These are phyloP conservation scores for Penicillium sp. DNA, from an alignment of 2,329 filamentous ascomycete genomes.

Conservation along the genomic window DNA sequence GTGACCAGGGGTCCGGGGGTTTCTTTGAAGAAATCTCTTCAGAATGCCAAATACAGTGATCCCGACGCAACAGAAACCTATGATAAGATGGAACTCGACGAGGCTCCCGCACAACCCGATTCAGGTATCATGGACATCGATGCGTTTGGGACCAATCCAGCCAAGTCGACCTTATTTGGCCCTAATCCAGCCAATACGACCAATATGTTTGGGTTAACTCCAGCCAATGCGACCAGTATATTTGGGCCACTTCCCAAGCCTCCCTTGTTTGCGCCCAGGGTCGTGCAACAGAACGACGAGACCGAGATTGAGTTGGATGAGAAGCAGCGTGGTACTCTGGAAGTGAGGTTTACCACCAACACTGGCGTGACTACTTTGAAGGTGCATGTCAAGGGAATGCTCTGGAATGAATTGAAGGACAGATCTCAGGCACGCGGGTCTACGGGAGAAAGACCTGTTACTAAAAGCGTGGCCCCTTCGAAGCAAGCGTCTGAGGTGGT, in stretches of 20 bases:
- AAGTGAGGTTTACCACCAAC: background rate
- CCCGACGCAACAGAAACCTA: too few relatives aligned
- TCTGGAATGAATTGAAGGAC: slow-evolving; percentile 8
- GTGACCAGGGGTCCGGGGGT: background rate
- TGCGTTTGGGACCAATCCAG: too few relatives aligned
- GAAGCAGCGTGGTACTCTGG: background rate
- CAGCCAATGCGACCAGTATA: background rate
- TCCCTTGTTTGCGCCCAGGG: background rate
- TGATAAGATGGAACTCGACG: background rate
- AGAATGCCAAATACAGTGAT: background rate
- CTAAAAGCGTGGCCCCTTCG: background rate
- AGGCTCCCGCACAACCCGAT: too few relatives aligned
- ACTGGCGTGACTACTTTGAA: background rate
- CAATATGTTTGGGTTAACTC: too few relatives aligned
- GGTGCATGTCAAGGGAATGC: background rate
- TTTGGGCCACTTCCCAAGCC: background rate
- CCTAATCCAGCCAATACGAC: too few relatives aligned
- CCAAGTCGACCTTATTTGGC: too few relatives aligned
- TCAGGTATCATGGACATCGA: background rate
- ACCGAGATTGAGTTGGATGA: background rate
- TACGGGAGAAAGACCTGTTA: background rate
- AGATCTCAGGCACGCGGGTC: background rate
- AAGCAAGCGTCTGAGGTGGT: background rate
- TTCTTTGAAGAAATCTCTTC: background rate
- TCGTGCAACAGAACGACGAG: background rate